Base-by-base conservation (phyloP, 176 grass and related monocot genomes). In the Bromus sterilis region DNA sequence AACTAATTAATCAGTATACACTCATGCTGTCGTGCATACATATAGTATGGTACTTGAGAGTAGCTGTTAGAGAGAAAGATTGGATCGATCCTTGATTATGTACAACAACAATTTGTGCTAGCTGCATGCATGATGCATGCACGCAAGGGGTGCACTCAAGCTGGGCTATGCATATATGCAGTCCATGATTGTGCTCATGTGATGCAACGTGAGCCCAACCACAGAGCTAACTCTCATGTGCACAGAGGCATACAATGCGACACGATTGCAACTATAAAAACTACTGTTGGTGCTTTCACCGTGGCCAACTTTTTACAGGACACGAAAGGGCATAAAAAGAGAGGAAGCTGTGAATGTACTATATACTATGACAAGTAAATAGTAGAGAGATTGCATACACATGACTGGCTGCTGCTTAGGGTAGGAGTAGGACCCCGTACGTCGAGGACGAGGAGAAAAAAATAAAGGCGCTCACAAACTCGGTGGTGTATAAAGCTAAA, bases 111-210 rank as follows among this genome's bases (percentile, higher is more conserved):
- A n/a, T n/a, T n/a, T 48, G 24, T 31, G 43, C 7, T 73, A n/a
- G 61, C 33, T 69, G 49, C 76, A 75, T 75, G 59, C 69, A 67
- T 71, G 36, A 13, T 67, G 48, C 31, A 59, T 65, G 23, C 11
- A 71, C 66, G 74, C 48, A 76, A 69, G 36, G 29, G n/a, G 42
- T 66, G 41, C 23, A n/a, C 71, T n/a, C n/a, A n/a, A n/a, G n/a
- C n/a, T 81, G 64, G 78, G 32, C 83, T 72, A 71, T 86, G 49
- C 13, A 71, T 23, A 36, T 6, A 71, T 46, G 68, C 48, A 39
- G 58, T 78, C 9, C 70, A 90, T 93, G 85, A 80, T 88, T 77
- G 88, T 87, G 80, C 79, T 93, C 91, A 88, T 90, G 91, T 86
- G 88, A 87, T 37, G 73, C 72, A 89, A 93, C 87, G 87, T 93